phyloP scores from a whole-genome alignment of 164 flowering plant species.

The Paratinospora sagittata region DNA sequence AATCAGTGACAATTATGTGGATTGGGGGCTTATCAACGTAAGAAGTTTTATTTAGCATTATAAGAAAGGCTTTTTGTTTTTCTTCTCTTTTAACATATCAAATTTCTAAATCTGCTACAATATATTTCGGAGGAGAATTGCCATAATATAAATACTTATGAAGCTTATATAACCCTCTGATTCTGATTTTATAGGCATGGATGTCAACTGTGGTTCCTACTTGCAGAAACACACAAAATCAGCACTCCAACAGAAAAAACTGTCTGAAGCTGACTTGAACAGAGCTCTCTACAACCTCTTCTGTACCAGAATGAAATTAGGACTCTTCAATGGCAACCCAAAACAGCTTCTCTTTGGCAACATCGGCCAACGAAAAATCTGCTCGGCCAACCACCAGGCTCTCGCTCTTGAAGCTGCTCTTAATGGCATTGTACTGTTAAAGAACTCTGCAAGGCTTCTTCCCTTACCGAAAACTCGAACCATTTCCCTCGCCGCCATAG shows the following conservation, averaged over 20 bases:
- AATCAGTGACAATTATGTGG: no score
- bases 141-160: not conserved
- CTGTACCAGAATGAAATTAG: conserved; percentile 70
- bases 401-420: conserved; percentile 66
- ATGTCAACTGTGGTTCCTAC: conserved; percentile 72
- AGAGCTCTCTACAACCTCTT: conserved; percentile 76
- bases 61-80: no score
- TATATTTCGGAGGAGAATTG: no score
- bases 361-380: conserved; percentile 36
- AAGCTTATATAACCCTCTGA: not conserved
- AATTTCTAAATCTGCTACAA: no score
- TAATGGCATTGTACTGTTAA: conserved; percentile 58
- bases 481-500: conserved; percentile 55
- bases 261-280: conserved; percentile 42
- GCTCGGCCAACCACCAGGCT: conserved; percentile 43
- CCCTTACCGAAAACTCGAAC: conserved; percentile 40
- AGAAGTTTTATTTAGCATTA: no score
- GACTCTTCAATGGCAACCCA: conserved; percentile 72
- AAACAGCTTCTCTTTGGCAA: conserved; percentile 33
- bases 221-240: conserved; percentile 49
- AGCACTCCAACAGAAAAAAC: conserved; percentile 49
- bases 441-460: conserved; percentile 49
- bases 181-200: conserved; percentile 54
- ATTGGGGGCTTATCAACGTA: no score
- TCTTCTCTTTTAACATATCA: no score